phyloP scores from a whole-genome alignment of 257 asterid species.

The Fraxinus cuspidata region DNA sequence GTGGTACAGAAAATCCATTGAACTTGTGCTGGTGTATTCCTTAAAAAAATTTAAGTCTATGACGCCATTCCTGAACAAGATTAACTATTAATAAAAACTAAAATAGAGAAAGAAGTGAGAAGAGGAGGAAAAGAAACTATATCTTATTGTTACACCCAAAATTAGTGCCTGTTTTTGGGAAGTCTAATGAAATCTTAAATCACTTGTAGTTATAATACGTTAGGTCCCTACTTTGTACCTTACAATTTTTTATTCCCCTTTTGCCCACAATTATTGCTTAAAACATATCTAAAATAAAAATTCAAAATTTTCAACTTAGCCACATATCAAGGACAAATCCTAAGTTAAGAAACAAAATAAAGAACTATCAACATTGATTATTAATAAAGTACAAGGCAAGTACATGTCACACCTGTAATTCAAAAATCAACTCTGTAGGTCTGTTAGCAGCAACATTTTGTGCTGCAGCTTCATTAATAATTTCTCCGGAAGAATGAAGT shows the following conservation, averaged over 20 bases:
- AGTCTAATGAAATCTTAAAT: neutral
- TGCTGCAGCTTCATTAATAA: slow-evolving; percentile 33
- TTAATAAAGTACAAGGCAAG: slow-evolving; percentile 5
- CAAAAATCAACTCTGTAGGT: slow-evolving; percentile 66
- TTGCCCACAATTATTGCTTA: neutral
- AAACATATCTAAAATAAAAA: neutral
- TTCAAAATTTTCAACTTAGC: neutral
- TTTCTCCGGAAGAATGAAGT: slow-evolving; percentile 42
- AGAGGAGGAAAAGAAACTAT: neutral
- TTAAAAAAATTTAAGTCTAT: too few relatives aligned
- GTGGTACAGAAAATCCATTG: too few relatives aligned
- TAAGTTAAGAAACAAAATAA: neutral
- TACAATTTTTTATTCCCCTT: neutral
- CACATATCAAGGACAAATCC: neutral
- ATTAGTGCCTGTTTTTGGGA: neutral
- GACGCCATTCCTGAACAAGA: too few relatives aligned
- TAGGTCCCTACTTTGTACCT: neutral
- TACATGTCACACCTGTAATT: slow-evolving; percentile 63
- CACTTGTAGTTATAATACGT: neutral
- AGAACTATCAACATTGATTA: slow-evolving; percentile 1
- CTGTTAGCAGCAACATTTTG: slow-evolving; percentile 46
- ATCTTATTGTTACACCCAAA: neutral
- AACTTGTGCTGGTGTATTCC: too few relatives aligned
- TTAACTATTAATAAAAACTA: neutral
- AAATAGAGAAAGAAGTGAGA: neutral